A percentile compares a stretch with the other conserved stretches of the same genome.
These are phyloP conservation scores for Mycena rosella DNA, from an alignment of 768 basidiomycete species.

Conservation along the genomic window DNA sequence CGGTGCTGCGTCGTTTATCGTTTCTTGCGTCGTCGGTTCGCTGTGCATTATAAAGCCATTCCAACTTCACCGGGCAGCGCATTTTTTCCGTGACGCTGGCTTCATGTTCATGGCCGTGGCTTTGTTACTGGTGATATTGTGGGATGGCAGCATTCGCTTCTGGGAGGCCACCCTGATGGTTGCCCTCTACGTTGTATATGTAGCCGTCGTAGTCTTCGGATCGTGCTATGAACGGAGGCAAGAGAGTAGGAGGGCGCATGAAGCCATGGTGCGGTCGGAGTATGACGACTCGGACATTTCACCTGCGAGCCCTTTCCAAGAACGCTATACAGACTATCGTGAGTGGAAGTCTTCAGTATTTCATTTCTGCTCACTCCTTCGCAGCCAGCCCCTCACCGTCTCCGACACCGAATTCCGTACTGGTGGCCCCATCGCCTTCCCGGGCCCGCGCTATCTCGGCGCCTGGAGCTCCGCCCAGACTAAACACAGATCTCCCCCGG, in stretches of 20 bases:
- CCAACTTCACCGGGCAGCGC: slow-evolving; percentile 76
- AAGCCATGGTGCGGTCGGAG: slow-evolving; percentile 70
- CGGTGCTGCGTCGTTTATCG: slow-evolving; percentile 96
- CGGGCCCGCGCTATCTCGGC: slow-evolving; percentile 48
- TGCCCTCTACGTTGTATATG: slow-evolving; percentile 83
- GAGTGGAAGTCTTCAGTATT: slow-evolving; percentile 39
- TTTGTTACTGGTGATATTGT: slow-evolving; percentile 82
- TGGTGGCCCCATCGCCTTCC: slow-evolving; percentile 48
- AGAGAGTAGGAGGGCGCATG: slow-evolving; percentile 59
- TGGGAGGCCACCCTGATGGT: slow-evolving; percentile 85
- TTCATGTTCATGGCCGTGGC: slow-evolving; percentile 91
- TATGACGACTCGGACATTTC: slow-evolving; percentile 62
- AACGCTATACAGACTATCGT: slow-evolving; percentile 77
- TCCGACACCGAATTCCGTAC: slow-evolving; percentile 41
- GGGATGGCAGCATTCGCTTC: slow-evolving; percentile 76
- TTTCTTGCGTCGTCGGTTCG: slow-evolving; percentile 96
- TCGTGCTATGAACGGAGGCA: slow-evolving; percentile 80
- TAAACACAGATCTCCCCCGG: slow-evolving; percentile 52
- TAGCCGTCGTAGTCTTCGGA: slow-evolving; percentile 76
- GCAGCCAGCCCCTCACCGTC: slow-evolving; percentile 33
- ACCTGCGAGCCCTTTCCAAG: slow-evolving; percentile 51
- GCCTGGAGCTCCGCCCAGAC: slow-evolving; percentile 37
- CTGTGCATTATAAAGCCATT: slow-evolving; percentile 99
- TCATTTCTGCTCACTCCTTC: slow-evolving; percentile 19
- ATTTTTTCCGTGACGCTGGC: slow-evolving; percentile 92